Conservation (phyloP, 176 grass and related monocot genomes). For the Oryza longistaminata region DNA sequence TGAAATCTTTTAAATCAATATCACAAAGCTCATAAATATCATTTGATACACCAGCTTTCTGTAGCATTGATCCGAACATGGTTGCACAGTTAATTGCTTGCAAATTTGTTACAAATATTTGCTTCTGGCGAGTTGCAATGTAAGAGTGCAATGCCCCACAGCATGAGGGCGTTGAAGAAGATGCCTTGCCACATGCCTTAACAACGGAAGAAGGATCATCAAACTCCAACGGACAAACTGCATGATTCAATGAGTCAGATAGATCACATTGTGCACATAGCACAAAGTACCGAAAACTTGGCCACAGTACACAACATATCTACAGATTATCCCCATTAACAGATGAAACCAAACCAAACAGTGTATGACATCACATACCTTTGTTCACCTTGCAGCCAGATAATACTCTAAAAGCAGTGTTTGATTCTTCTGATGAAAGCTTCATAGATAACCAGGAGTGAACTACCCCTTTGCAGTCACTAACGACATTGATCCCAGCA, state of each 20-base stretch:
- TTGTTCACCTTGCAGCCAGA: constrained; percentile 97
- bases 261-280: neutral
- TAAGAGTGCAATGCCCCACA: constrained; percentile 73
- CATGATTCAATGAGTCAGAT: constrained; percentile 35
- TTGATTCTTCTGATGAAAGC: constrained; percentile 64
- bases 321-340: neutral
- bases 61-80: constrained; percentile 90
- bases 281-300: neutral
- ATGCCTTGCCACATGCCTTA: constrained; percentile 71
- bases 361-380: constrained; percentile 52
- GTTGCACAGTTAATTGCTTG: constrained; percentile 99
- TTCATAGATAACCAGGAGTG: constrained; percentile 85
- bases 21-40: constrained; percentile 84
- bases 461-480: constrained; percentile 96
- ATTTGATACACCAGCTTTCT: constrained; percentile 71
- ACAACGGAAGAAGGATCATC: constrained; percentile 72
- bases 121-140: constrained; percentile 79
- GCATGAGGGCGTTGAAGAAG: constrained; percentile 59
- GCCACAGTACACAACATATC: neutral
- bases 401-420: constrained; percentile 84
- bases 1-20: constrained; percentile 97
- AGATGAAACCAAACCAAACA: constrained; percentile 23
- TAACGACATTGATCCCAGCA: constrained; percentile 65
- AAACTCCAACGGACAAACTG: constrained; percentile 93
- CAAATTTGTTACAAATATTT: constrained; percentile 95